A percentile compares a stretch with the other conserved stretches of the same genome.
These are phyloP conservation scores for Ustilago cynodontis DNA, from an alignment of 1,284 basidiomycete genomes.

Conservation along the genomic window DNA sequence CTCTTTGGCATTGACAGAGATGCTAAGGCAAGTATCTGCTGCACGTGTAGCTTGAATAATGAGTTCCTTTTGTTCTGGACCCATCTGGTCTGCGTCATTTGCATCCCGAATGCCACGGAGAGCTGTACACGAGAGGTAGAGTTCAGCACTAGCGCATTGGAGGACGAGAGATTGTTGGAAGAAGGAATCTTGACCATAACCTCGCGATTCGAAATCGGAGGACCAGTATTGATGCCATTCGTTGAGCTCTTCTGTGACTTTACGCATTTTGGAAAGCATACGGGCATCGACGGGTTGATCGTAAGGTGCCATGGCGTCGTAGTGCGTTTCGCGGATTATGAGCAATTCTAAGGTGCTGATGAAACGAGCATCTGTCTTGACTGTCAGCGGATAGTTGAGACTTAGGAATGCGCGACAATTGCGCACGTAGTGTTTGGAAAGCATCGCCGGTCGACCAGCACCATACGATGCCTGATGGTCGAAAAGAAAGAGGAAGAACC, in stretches of 20 bases:
- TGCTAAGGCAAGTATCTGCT: slow-evolving; percentile 83
- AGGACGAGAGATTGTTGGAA: slow-evolving; percentile 86
- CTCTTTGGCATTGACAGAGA: slow-evolving; percentile 81
- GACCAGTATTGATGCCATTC: slow-evolving; percentile 91
- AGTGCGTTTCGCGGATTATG: slow-evolving; percentile 87
- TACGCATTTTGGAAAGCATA: slow-evolving; percentile 85
- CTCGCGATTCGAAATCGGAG: slow-evolving; percentile 79
- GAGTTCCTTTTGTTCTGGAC: slow-evolving; percentile 89
- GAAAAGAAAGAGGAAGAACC: slow-evolving; percentile 93
- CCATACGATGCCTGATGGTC: slow-evolving; percentile 86
- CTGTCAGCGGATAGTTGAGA: slow-evolving; percentile 83
- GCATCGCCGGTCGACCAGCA: slow-evolving; percentile 86
- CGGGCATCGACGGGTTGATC: slow-evolving; percentile 87
- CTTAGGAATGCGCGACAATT: slow-evolving; percentile 85
- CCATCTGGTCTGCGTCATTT: slow-evolving; percentile 92
- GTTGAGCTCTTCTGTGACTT: slow-evolving; percentile 84
- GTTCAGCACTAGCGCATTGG: slow-evolving; percentile 88
- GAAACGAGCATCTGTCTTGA: slow-evolving; percentile 87
- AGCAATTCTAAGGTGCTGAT: slow-evolving; percentile 84
- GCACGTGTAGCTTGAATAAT: slow-evolving; percentile 94
- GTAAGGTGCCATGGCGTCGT: slow-evolving; percentile 85
- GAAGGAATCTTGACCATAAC: slow-evolving; percentile 84
- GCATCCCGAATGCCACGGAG: slow-evolving; percentile 76
- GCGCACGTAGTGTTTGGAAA: slow-evolving; percentile 83
- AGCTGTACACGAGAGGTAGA: slow-evolving; percentile 92